A percentile compares a stretch with the other conserved stretches of the same genome.
These are phyloP conservation scores for Plasmodium adleri DNA, from an alignment of 169 alveolate genomes.

Conservation along the genomic window DNA sequence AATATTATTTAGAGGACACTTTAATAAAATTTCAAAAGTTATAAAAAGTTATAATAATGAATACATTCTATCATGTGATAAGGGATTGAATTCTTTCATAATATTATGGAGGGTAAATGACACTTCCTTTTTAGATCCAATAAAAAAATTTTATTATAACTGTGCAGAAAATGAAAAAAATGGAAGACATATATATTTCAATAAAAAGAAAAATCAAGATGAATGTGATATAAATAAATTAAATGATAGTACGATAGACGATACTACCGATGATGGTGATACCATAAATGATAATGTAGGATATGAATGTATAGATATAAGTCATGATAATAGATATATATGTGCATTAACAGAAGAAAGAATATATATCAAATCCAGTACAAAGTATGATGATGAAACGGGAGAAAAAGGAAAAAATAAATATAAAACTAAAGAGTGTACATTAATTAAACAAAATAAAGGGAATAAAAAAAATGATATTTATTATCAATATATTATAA, in stretches of 20 bases:
- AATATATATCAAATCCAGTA: slow-evolving; percentile 26
- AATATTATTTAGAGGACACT: slow-evolving; percentile 64
- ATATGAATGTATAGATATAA: slow-evolving; percentile 70
- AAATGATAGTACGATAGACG: background rate
- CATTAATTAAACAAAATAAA: background rate
- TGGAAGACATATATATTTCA: too few species aligned
- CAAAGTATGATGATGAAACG: background rate
- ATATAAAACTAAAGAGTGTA: background rate
- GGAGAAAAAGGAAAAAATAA: background rate
- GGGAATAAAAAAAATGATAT: background rate
- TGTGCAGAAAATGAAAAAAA: slow-evolving; percentile 2
- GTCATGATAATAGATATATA: slow-evolving; percentile 67
- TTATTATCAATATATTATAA: slow-evolving; percentile 34
- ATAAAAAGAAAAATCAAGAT: background rate
- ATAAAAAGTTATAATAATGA: slow-evolving; percentile 60
- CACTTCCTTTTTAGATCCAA: slow-evolving; percentile 23
- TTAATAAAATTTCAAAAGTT: slow-evolving; percentile 52
- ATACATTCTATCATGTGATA: slow-evolving; percentile 64
- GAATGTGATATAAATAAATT: background rate
- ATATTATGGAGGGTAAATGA: slow-evolving; percentile 47
- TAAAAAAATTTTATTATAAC: slow-evolving; percentile 31
- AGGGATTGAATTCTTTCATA: slow-evolving; percentile 59
- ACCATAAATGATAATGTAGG: slow-evolving; percentile 18
- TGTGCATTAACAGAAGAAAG: slow-evolving; percentile 70
- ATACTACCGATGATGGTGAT: background rate